Evolutionary conservation across 176 grass and related monocot species (phyloP).

Genomic region (Alloteropsis semialata): DNA sequence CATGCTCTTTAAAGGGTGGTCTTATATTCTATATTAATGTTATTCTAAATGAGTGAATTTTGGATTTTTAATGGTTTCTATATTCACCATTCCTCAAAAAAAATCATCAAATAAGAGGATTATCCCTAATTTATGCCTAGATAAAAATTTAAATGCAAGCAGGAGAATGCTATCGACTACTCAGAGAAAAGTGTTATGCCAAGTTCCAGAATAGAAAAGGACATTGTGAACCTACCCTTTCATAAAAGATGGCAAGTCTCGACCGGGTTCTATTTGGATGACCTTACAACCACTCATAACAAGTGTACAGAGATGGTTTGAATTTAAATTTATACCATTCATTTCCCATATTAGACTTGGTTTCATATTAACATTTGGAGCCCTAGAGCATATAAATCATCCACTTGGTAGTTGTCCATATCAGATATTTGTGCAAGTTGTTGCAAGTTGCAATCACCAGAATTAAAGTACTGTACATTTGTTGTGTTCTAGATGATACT

Average conservation of each 20-base stretch:
- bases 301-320: neutral
- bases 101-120: neutral
- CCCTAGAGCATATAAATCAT: neutral
- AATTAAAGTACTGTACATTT: neutral
- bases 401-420: neutral
- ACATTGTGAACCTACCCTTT: neutral
- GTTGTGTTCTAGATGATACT: neutral
- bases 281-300: neutral
- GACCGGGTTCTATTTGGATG: neutral
- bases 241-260: neutral
- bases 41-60: neutral
- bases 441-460: conserved; percentile 1
- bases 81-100: no score
- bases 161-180: neutral
- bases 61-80: neutral
- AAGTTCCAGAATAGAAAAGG: neutral
- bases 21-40: neutral
- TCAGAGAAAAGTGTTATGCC: neutral
- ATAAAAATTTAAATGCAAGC: neutral
- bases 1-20: neutral
- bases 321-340: neutral
- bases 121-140: neutral
- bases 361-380: neutral
- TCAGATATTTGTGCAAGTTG: conserved; percentile 7
- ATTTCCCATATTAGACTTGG: neutral